Conservation (phyloP, 2,329 filamentous ascomycete genomes). For the Pseudogymnoascus sp. region DNA sequence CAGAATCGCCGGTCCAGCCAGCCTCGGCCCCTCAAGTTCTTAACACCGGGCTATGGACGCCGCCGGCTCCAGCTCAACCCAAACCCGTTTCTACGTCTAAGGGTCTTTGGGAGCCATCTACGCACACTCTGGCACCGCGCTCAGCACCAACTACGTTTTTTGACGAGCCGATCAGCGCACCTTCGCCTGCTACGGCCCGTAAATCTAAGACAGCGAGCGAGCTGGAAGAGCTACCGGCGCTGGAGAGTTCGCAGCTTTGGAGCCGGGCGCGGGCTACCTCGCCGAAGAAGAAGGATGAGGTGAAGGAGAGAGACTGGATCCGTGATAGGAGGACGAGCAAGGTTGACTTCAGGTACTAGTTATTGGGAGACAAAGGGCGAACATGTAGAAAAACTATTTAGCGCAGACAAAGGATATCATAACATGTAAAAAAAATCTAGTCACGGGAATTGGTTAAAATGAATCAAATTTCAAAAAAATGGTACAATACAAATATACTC, state of each 20-base stretch:
- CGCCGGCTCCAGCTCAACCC: not conserved
- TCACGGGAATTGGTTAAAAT: not conserved
- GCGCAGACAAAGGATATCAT: not conserved
- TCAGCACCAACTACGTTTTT: not conserved
- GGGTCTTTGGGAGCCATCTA: not conserved
- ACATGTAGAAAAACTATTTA: not conserved
- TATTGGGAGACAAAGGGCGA: not conserved
- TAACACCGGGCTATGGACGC: not conserved
- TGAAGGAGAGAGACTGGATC: not conserved
- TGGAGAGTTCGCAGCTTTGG: conserved; percentile 1
- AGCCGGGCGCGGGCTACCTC: not conserved
- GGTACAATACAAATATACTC: not conserved
- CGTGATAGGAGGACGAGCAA: not conserved
- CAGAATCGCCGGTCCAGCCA: not conserved
- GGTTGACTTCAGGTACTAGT: not conserved
- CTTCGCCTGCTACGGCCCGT: not conserved
- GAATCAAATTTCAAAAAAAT: not conserved
- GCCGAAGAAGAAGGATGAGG: not conserved
- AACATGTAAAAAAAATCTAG: not conserved
- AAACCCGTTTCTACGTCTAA: not conserved
- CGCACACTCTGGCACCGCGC: not conserved
- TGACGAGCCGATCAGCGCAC: not conserved
- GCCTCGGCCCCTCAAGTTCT: not conserved
- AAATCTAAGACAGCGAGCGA: not conserved
- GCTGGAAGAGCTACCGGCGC: not conserved